phyloP scores from a whole-genome alignment of 2,329 filamentous ascomycete species.

The Penicillium sp. region DNA sequence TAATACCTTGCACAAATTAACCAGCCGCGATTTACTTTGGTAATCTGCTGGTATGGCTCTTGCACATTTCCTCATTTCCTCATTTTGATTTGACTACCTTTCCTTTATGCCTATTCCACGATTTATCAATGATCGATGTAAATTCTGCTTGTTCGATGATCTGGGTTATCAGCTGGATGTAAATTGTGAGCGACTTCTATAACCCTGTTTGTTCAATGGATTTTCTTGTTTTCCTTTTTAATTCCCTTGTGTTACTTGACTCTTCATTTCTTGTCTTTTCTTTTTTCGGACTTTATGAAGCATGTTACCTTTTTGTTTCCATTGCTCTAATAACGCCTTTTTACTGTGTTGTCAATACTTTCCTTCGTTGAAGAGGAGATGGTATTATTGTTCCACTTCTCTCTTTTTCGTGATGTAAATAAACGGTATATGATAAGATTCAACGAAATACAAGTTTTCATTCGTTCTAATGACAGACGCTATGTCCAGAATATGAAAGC shows the following conservation, averaged over 20 bases:
- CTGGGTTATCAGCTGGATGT: not conserved
- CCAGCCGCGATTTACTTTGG: not conserved
- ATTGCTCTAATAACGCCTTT: not conserved
- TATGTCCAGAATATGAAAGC: no score
- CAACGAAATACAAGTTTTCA: not conserved
- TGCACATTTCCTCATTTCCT: constrained; percentile 2
- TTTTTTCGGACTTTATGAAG: not conserved
- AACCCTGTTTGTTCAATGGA: not conserved
- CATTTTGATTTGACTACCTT: not conserved
- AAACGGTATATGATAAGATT: not conserved
- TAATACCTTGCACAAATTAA: not conserved
- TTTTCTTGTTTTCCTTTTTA: not conserved
- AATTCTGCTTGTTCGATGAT: not conserved
- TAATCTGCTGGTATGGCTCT: not conserved
- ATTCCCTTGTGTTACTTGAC: not conserved
- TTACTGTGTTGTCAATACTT: not conserved
- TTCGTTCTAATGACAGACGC: not conserved
- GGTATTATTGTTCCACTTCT: not conserved
- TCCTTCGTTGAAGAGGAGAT: not conserved
- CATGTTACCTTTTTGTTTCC: not conserved
- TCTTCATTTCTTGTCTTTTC: not conserved
- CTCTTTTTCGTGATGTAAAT: not conserved
- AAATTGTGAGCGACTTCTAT: constrained; percentile 4
- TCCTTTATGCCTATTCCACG: not conserved
- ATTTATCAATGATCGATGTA: not conserved